Conservation (phyloP, 73 alveolate species). For the Paramecium bursaria region DNA sequence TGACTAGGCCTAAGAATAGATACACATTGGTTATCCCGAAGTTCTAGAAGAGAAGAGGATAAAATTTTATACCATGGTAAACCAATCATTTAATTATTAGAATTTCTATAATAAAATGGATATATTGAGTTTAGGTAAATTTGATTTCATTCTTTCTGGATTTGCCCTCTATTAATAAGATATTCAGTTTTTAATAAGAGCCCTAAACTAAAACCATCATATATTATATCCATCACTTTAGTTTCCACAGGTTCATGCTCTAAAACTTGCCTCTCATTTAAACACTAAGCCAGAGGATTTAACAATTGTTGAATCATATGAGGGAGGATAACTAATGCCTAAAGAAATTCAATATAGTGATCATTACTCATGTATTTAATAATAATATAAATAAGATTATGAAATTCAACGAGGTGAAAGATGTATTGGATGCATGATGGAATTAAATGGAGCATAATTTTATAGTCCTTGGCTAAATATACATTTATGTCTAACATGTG, state of each 20-base stretch:
- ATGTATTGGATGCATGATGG: not conserved
- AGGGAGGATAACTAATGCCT: constrained; percentile 14
- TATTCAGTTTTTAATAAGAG: no score
- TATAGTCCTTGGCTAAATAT: constrained; percentile 37
- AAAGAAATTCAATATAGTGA: constrained; percentile 42
- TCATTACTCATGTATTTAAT: not conserved
- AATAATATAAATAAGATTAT: constrained; percentile 24
- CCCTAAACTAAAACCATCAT: no score
- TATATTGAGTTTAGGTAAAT: constrained; percentile 4
- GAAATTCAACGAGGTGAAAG: constrained; percentile 5
- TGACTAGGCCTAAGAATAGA: not conserved
- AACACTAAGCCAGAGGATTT: no score
- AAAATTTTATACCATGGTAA: constrained; percentile 3
- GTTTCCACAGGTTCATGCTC: no score
- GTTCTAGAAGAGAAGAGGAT: constrained; percentile 4
- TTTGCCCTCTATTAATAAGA: no score
- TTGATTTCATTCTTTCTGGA: constrained; percentile 35
- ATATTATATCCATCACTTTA: no score
- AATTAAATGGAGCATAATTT: not conserved
- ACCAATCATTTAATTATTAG: no score
- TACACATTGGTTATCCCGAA: constrained; percentile 35
- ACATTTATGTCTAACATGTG: constrained; percentile 35
- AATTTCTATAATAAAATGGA: not conserved
- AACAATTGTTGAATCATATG: no score
- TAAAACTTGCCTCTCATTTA: no score